These are phyloP conservation scores for Grosmannia clavigera DNA, from an alignment of 2,329 filamentous ascomycete species.

Conservation along the genomic window DNA sequence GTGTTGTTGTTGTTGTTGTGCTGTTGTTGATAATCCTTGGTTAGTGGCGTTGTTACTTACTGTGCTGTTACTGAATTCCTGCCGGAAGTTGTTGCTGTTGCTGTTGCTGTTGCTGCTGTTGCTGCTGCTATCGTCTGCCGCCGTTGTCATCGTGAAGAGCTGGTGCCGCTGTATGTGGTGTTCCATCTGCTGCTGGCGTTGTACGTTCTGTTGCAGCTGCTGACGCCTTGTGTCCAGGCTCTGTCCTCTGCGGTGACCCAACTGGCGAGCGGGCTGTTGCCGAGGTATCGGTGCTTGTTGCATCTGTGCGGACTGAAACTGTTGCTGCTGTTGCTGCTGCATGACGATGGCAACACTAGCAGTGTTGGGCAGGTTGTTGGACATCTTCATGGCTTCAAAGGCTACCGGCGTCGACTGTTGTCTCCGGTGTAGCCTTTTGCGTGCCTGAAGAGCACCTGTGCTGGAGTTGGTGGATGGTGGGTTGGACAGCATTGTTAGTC, in stretches of 20 bases:
- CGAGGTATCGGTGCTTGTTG: slow-evolving; percentile 18
- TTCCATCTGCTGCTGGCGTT: slow-evolving; percentile 11
- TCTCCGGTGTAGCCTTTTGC: slow-evolving; percentile 67
- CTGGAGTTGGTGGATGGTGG: slow-evolving; percentile 40
- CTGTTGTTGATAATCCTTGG: slow-evolving; percentile 40
- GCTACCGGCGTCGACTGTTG: slow-evolving; percentile 75
- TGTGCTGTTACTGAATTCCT: slow-evolving; percentile 33
- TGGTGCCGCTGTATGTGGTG: slow-evolving; percentile 11
- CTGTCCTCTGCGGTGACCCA: slow-evolving; percentile 67
- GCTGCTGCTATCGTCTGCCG: slow-evolving; percentile 6
- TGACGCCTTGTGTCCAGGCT: slow-evolving; percentile 65
- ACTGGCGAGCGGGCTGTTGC: slow-evolving; percentile 24
- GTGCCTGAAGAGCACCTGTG: slow-evolving; percentile 45
- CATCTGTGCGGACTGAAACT: neutral
- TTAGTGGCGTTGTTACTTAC: slow-evolving; percentile 42
- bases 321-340: slow-evolving; percentile 2
- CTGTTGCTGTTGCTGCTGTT: slow-evolving; percentile 13
- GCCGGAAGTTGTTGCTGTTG: slow-evolving; percentile 19
- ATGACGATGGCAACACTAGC: neutral
- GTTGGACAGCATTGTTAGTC: slow-evolving; percentile 22
- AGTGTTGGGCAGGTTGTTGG: slow-evolving; percentile 42
- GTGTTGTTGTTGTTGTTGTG: slow-evolving; percentile 39
- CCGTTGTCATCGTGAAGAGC: slow-evolving; percentile 3
- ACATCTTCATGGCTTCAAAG: slow-evolving; percentile 63
- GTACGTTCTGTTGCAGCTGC: slow-evolving; percentile 27